Percentiles rank a stretch among this genome's conserved stretches.
These are phyloP conservation scores for Kodamaea laetipori DNA, from an alignment of 805 yeast genomes.

Conservation along the genomic window DNA sequence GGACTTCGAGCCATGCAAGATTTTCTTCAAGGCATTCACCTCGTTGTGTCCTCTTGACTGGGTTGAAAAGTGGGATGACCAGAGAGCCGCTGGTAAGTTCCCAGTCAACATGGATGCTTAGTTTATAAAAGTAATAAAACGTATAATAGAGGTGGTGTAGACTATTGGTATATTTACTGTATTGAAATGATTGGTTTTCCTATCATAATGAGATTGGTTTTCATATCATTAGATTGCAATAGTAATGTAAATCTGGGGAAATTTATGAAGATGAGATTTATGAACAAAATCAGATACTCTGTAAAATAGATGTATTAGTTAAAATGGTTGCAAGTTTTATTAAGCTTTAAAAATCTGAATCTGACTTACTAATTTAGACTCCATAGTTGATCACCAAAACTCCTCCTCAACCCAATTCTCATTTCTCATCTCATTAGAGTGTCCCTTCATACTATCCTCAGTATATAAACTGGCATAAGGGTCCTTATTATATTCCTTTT, in stretches of 20 bases:
- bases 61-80: slow-evolving; percentile 87
- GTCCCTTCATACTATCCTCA: slow-evolving; percentile 45
- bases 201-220: no score
- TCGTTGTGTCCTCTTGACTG: slow-evolving; percentile 84
- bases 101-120: slow-evolving; percentile 37
- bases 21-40: slow-evolving; percentile 87
- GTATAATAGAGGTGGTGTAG: slow-evolving; percentile 5
- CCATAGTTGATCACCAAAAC: slow-evolving; percentile 54
- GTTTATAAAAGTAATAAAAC: slow-evolving; percentile 3
- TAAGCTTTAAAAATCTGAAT: no score
- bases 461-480: slow-evolving; percentile 49
- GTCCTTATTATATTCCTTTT: slow-evolving; percentile 37
- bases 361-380: no score
- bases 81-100: slow-evolving; percentile 61
- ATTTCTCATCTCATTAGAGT: slow-evolving; percentile 49
- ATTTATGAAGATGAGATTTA: no score
- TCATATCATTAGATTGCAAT: no score
- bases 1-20: slow-evolving; percentile 96
- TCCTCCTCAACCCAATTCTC: slow-evolving; percentile 60
- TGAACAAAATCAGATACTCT: no score
- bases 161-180: neutral
- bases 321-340: no score
- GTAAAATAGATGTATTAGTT: no score
- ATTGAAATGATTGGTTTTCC: no score
- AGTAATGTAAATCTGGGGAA: no score